These are phyloP conservation scores for Colletotrichum spinosum DNA, from an alignment of 2,329 filamentous ascomycete species.

Conservation along the genomic window DNA sequence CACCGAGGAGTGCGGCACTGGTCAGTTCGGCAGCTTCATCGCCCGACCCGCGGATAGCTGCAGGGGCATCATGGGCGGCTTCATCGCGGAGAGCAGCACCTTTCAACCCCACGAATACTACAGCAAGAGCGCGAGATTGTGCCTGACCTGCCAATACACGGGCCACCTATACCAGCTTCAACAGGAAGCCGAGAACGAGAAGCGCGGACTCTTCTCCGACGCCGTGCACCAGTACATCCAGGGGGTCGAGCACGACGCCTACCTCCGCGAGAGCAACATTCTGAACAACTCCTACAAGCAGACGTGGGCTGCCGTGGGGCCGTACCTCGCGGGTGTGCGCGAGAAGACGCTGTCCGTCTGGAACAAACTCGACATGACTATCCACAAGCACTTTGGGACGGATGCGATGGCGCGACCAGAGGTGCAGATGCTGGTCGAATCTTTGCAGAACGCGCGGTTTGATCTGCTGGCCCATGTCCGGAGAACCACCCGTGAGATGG, in stretches of 20 bases:
- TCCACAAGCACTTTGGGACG: conserved; percentile 11
- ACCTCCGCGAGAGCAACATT: conserved; percentile 2
- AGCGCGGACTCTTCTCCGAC: conserved; percentile 11
- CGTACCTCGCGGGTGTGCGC: conserved; percentile 6
- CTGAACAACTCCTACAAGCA: conserved; percentile 10
- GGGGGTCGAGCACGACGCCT: not conserved
- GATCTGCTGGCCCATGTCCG: conserved; percentile 4
- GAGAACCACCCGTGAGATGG: conserved; percentile 19
- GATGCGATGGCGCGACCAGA: not conserved
- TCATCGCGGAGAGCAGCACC: conserved; percentile 16
- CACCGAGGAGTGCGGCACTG: conserved; percentile 10
- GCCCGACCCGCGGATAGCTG: not conserved
- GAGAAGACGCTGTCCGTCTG: conserved; percentile 9
- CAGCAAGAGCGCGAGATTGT: conserved; percentile 1
- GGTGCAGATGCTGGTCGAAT: not conserved
- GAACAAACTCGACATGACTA: conserved; percentile 22
- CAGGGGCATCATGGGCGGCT: conserved; percentile 26
- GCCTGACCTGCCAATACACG: conserved; percentile 5
- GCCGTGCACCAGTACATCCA: not conserved
- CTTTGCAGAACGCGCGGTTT: conserved; percentile 14
- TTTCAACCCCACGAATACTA: conserved; percentile 15
- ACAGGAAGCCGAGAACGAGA: conserved; percentile 13
- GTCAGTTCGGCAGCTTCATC: conserved; percentile 14
- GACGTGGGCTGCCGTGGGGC: conserved; percentile 23
- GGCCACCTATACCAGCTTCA: not conserved